Percentiles rank a stretch among this genome's conserved stretches.
Conservation (phyloP, 164 flowering plant genomes). For the Buxus sempervirens region DNA sequence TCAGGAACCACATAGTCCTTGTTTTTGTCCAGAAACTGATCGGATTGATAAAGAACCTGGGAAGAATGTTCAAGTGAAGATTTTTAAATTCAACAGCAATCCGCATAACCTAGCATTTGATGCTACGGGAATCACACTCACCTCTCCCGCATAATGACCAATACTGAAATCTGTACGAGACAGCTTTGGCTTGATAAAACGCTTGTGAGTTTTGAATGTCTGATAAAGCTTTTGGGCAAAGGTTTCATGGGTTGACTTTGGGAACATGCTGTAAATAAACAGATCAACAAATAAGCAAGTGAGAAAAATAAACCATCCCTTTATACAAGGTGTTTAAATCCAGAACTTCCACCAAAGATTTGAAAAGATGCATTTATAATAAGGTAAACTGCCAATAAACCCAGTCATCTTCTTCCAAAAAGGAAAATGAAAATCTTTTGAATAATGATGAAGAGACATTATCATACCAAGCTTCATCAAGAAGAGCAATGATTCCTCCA, state of each 20-base stretch:
- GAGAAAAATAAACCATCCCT: neutral
- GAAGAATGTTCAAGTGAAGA: conserved; percentile 21
- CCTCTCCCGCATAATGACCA: conserved; percentile 95
- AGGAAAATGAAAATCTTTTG: neutral
- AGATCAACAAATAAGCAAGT: conserved; percentile 4
- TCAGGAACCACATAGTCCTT: conserved; percentile 89
- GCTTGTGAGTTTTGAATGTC: conserved; percentile 70
- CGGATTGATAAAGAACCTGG: conserved; percentile 83
- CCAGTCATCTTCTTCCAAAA: neutral
- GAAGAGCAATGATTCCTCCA: conserved; percentile 80
- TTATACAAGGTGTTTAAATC: neutral
- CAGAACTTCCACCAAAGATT: neutral
- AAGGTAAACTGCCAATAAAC: neutral
- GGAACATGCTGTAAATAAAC: conserved; percentile 74
- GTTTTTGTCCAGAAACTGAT: conserved; percentile 88
- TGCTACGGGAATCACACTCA: conserved; percentile 22
- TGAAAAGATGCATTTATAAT: neutral
- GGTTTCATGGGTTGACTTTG: conserved; percentile 89
- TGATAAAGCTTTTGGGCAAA: conserved; percentile 83
- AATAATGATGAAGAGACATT: conserved; percentile 1
- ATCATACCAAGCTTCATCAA: conserved; percentile 88
- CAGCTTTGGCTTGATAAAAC: conserved; percentile 82
- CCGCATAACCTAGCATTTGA: conserved; percentile 5
- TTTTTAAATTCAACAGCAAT: conserved; percentile 10
- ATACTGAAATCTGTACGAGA: conserved; percentile 71